Conservation (phyloP, 2,329 filamentous ascomycete genomes). For the Apiospora sp. region DNA sequence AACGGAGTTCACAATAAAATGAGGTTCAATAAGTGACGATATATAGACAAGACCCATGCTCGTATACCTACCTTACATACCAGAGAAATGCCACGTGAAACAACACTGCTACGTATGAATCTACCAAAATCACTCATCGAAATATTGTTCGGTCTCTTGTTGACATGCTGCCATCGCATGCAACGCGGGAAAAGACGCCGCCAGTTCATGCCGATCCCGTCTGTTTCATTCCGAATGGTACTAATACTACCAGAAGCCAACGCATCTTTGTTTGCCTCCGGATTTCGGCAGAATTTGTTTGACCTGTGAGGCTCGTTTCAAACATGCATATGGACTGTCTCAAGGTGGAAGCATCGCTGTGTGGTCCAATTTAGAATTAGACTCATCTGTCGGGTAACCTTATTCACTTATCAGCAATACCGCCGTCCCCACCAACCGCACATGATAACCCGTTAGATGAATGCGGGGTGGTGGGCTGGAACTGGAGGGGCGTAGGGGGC, state of each 20-base stretch:
- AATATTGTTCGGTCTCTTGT: not conserved
- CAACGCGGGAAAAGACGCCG: not conserved
- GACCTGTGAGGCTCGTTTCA: too few species aligned
- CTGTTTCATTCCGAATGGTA: not conserved
- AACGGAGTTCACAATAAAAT: too few species aligned
- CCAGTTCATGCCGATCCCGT: not conserved
- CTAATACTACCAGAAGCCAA: not conserved
- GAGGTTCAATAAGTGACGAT: too few species aligned
- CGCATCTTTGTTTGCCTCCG: not conserved
- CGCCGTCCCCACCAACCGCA: not conserved
- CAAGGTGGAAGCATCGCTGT: not conserved
- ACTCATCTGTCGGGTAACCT: not conserved
- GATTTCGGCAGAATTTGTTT: not conserved
- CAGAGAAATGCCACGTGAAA: too few species aligned
- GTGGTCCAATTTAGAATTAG: constrained; percentile 2
- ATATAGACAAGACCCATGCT: too few species aligned
- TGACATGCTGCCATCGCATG: not conserved
- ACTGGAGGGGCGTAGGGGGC: not conserved
- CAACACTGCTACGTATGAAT: too few species aligned
- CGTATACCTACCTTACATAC: too few species aligned
- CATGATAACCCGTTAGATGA: not conserved
- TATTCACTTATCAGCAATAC: not conserved
- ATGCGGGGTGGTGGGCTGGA: not conserved
- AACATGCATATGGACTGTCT: too few species aligned
- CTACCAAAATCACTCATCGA: not conserved